phyloP scores from a whole-genome alignment of 495 filamentous ascomycete genomes.

The Corynascus novoguineensis region DNA sequence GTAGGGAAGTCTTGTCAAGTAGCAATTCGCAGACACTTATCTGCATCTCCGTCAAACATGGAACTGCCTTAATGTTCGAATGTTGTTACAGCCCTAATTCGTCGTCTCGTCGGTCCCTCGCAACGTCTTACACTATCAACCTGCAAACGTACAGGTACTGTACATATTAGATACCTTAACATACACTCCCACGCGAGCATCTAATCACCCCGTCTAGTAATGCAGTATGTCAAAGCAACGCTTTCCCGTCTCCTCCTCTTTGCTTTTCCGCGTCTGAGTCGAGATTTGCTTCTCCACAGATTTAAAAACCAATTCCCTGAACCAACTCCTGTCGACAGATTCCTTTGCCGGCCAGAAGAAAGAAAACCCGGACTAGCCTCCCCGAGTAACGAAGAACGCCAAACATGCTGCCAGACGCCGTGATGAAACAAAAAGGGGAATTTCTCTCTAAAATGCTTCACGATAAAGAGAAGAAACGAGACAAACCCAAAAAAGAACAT shows the following conservation, averaged over 20 bases:
- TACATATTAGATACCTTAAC: neutral
- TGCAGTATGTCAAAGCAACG: neutral
- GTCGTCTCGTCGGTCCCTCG: neutral
- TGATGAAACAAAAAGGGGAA: neutral
- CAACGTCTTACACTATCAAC: neutral
- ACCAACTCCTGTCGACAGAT: neutral
- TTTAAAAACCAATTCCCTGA: neutral
- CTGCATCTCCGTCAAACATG: no score
- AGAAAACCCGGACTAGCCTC: no score
- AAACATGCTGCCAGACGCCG: constrained; percentile 18
- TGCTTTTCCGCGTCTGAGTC: neutral
- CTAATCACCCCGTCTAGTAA: neutral
- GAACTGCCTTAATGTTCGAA: no score
- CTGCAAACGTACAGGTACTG: neutral
- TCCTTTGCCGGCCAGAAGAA: neutral
- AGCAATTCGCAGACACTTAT: no score
- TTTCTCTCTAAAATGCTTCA: neutral
- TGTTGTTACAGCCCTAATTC: neutral
- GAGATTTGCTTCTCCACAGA: neutral
- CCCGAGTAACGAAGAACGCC: no score
- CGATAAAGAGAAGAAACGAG: no score
- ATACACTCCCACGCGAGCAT: neutral
- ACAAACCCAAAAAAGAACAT: neutral
- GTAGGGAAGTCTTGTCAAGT: no score
- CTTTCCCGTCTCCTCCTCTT: neutral